Evolutionary conservation across 1,284 basidiomycete genomes (phyloP).

Genomic region (Ceratobasidium sp.): DNA sequence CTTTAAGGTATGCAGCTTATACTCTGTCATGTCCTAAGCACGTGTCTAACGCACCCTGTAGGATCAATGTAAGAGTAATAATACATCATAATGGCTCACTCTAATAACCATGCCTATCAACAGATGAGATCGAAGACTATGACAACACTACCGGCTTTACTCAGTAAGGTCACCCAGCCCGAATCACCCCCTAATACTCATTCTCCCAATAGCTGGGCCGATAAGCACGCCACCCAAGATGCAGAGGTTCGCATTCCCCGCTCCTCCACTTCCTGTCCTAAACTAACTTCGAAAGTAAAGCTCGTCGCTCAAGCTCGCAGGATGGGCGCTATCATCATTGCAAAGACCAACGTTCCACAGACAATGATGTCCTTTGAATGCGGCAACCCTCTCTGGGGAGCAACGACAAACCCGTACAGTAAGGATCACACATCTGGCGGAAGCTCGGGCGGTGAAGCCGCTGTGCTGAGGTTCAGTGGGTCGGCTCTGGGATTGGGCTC

Average conservation of each 20-base stretch:
- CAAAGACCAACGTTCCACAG: constrained; percentile 85
- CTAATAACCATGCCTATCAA: not conserved
- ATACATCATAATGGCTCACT: not conserved
- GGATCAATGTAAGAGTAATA: constrained; percentile 21
- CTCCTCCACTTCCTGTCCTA: constrained; percentile 13
- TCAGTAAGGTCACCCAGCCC: constrained; percentile 51
- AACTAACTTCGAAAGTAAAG: constrained; percentile 46
- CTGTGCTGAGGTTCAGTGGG: constrained; percentile 79
- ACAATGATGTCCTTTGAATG: constrained; percentile 90
- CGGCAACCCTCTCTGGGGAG: constrained; percentile 83
- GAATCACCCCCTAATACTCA: not conserved
- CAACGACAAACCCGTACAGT: constrained; percentile 76
- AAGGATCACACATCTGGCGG: constrained; percentile 75
- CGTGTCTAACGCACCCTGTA: constrained; percentile 23
- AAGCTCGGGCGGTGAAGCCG: constrained; percentile 81
- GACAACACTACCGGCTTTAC: constrained; percentile 82
- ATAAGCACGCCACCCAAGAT: constrained; percentile 66
- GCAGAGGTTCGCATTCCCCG: constrained; percentile 63
- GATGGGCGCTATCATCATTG: constrained; percentile 78
- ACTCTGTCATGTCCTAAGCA: not conserved
- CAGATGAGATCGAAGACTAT: constrained; percentile 67
- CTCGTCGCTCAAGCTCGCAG: constrained; percentile 73
- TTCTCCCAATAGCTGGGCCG: constrained; percentile 58
- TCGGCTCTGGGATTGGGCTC: constrained; percentile 80
- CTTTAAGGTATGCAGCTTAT: constrained; percentile 68